Base-by-base conservation (phyloP, 805 yeast species). In the Maudiozyma barnettii region DNA sequence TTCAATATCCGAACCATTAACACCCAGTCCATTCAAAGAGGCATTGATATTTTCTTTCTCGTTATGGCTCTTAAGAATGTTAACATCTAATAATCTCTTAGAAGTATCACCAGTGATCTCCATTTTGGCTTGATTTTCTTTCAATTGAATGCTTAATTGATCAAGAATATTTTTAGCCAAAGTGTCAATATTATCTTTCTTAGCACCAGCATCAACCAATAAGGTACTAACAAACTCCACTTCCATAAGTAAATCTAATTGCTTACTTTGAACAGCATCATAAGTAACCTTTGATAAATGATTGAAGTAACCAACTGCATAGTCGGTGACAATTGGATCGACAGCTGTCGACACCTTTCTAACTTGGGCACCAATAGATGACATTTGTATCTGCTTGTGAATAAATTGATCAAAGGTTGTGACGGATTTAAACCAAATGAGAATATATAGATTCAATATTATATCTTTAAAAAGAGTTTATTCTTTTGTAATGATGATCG, bases 241-340 rank as follows among this genome's bases (percentile, higher is more conserved):
- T 63, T 91, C 98, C 16, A 71, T 64, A 2, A 75, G 68, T 40
- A 89, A 73, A 60, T 85, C 79, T 41, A 89, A 64, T 54, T 77
- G 81, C 56, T 81, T 84, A 37, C 93, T 82, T 23, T 80, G 70
- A n/a, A 86, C 93, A 29, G 89, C 80, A 64, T 89, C 95, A 53
- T 79, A 82, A 0, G 93, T 87, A 18, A 85, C 73, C 44, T 71
- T 73, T n/a, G 88, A 79, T 18, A 93, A 69, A 68, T 89, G 90
- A 49, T 83, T 82, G 46, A 88, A 83, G 58, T 90, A 93, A 1
- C 99, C 99, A 36, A 83, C 82, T 3, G 95, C 95, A 63, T 93
- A 93, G 51, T 89, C 93, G 1, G 73, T 75, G 18, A 93, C 95
- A 10, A 89, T 79, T 1, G 90, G 82, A 59, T 93, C 99, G 41